phyloP scores from a whole-genome alignment of 2,329 filamentous ascomycete genomes.

The Lomentospora prolificans region DNA sequence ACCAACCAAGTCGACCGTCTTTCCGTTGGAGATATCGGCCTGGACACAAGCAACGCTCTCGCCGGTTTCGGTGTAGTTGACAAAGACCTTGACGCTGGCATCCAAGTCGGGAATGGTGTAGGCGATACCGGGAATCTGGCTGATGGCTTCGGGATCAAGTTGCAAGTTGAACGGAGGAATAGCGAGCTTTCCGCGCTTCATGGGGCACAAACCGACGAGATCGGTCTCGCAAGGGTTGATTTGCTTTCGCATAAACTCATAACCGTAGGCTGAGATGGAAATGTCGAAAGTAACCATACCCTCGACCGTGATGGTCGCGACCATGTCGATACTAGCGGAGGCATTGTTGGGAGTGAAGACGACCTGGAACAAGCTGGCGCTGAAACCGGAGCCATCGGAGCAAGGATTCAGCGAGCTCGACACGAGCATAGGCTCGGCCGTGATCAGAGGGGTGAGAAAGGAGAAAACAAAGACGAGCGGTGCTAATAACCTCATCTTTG shows the following conservation, averaged over 20 bases:
- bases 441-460: constrained; percentile 31
- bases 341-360: constrained; percentile 67
- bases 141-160: constrained; percentile 46
- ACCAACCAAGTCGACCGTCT: constrained; percentile 80
- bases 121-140: constrained; percentile 68
- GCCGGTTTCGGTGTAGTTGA: constrained; percentile 57
- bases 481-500: constrained; percentile 36
- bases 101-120: constrained; percentile 89
- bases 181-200: constrained; percentile 75
- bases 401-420: constrained; percentile 81
- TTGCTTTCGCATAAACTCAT: constrained; percentile 53
- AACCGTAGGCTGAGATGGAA: constrained; percentile 73
- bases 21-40: constrained; percentile 78
- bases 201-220: constrained; percentile 74
- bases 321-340: constrained; percentile 62
- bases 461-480: constrained; percentile 36
- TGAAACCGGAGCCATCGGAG: constrained; percentile 75
- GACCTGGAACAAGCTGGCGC: constrained; percentile 82
- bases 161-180: constrained; percentile 58
- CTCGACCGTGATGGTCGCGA: constrained; percentile 71
- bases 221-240: constrained; percentile 67
- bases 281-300: constrained; percentile 74
- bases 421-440: constrained; percentile 59
- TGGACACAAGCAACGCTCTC: constrained; percentile 75
- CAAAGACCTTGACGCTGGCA: constrained; percentile 70